A percentile compares a stretch with the other conserved stretches of the same genome.
These are phyloP conservation scores for Endocalyx cinctus DNA, from an alignment of 2,329 filamentous ascomycete genomes.

Conservation along the genomic window DNA sequence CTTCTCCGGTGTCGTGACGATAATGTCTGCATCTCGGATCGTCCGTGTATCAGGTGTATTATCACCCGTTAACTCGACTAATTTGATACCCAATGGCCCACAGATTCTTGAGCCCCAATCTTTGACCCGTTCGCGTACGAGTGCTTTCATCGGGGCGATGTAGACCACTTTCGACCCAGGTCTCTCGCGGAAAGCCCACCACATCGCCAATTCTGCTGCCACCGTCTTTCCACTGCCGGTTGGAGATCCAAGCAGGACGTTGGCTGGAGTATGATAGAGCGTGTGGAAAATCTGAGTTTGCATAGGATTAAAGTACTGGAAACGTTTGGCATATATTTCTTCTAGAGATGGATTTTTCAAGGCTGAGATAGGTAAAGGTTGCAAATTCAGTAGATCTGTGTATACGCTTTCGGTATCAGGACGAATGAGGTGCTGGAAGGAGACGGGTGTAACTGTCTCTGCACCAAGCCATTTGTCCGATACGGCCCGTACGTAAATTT, in stretches of 20 bases:
- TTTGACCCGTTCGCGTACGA: conserved; percentile 92
- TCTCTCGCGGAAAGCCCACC: conserved; percentile 95
- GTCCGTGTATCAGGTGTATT: conserved; percentile 96
- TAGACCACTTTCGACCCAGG: conserved; percentile 98
- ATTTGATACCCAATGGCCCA: conserved; percentile 74
- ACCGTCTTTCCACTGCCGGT: conserved; percentile 98
- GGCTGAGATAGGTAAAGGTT: conserved; percentile 81
- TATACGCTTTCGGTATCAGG: conserved; percentile 97
- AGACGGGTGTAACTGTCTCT: conserved; percentile 91
- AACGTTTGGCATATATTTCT: conserved; percentile 81
- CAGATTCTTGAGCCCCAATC: conserved; percentile 88
- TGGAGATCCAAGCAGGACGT: conserved; percentile 90
- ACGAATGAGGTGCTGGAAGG: conserved; percentile 95
- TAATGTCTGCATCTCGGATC: conserved; percentile 93
- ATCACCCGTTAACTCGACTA: conserved; percentile 95
- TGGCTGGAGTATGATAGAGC: conserved; percentile 85
- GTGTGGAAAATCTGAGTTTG: conserved; percentile 98
- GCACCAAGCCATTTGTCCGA: conserved; percentile 96
- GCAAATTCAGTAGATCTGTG: conserved; percentile 86
- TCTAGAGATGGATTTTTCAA: conserved; percentile 84
- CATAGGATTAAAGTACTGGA: conserved; percentile 99
- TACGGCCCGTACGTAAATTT: conserved; percentile 92
- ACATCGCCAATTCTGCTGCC: conserved; percentile 94
- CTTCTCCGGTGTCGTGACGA: conserved; percentile 98
- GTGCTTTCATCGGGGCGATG: conserved; percentile 98